A percentile compares a stretch with the other conserved stretches of the same genome.
Conservation (phyloP, 2,329 filamentous ascomycete genomes). For the Bipolaris zeicola region DNA sequence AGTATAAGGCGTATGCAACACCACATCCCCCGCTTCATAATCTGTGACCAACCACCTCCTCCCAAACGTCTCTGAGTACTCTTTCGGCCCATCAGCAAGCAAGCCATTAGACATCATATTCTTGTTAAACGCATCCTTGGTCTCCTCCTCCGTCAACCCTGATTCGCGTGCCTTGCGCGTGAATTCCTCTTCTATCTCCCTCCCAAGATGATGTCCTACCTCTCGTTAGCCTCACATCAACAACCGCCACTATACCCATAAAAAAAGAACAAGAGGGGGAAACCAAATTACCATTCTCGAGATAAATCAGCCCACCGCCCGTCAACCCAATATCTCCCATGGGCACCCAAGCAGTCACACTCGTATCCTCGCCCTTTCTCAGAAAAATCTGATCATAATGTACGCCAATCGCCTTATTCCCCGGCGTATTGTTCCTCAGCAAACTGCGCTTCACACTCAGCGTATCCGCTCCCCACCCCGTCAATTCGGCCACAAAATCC, state of each 20-base stretch:
- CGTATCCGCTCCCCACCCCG: conserved; percentile 59
- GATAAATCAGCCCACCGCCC: conserved; percentile 65
- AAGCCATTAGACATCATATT: conserved; percentile 65
- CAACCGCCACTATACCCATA: background rate
- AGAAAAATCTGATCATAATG: conserved; percentile 67
- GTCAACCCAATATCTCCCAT: conserved; percentile 61
- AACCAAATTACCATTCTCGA: conserved; percentile 53
- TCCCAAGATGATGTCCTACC: conserved; percentile 53
- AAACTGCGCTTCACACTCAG: conserved; percentile 57
- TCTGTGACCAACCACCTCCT: conserved; percentile 58
- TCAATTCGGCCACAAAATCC: conserved; percentile 58
- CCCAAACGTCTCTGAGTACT: conserved; percentile 52
- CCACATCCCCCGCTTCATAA: conserved; percentile 62
- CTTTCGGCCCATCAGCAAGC: conserved; percentile 57
- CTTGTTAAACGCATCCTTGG: conserved; percentile 53
- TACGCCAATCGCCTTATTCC: conserved; percentile 63
- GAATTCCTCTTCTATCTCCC: conserved; percentile 59
- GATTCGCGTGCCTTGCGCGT: conserved; percentile 54
- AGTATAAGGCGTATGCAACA: conserved; percentile 43
- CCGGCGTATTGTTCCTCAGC: conserved; percentile 62
- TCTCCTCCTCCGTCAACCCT: conserved; percentile 60
- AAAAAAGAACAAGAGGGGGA: too few relatives aligned
- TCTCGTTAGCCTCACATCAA: too few relatives aligned
- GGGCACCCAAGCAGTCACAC: conserved; percentile 63
- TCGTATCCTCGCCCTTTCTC: conserved; percentile 60